Base-by-base conservation (phyloP, 192 early-diverging fungal genomes). In the Jimgerdemannia lactiflua region DNA sequence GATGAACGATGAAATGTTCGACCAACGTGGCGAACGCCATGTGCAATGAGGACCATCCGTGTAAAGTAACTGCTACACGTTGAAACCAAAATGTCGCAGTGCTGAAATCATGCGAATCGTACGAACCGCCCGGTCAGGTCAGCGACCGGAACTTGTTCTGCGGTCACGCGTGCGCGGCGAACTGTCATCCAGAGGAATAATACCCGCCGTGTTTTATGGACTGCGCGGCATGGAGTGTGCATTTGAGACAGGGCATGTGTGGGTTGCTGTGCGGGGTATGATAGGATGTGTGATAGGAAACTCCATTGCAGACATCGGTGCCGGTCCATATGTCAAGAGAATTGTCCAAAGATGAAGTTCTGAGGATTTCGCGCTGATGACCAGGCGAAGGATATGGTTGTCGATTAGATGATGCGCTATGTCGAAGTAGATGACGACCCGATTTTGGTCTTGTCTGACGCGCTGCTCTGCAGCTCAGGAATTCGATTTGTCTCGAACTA, bases 281-380 rank as follows among this genome's bases (percentile, higher is more conserved):
- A 88, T 72, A 17, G 73, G 43, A 75, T 86, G 39, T 91, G 90
- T 71, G 70, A 67, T 2, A 82, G 80, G 43, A 14, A 0, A 42
- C 70, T 91, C 29, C 4, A 49, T 7, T 91, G 90, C 70, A 79
- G 82, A 9, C 89, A 89, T 77, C 73, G 69, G 10, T 88, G 87
- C 77, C 69, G 77, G 4, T 81, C 78, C 0, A n/a, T 84, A 3
- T 91, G 90, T 75, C 86, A 86, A 1, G 81, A 89, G 42, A 71
- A 29, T 3, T 86, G 80, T 43, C 77, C 79, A 0, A 14, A 65
- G 2, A 64, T 9, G 64, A 72, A 70, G 14, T 85, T 64, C 70
- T 91, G 75, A 69, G 66, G 70, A 14, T 69, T 72, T 39, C 81
- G 82, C 49, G 78, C 79, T 59, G 19, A 77, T 29, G 77, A 78